Percentiles rank a stretch among this genome's conserved stretches.
phyloP scores from a whole-genome alignment of 1,139 yeast species.

The Kodamaea plutei region DNA sequence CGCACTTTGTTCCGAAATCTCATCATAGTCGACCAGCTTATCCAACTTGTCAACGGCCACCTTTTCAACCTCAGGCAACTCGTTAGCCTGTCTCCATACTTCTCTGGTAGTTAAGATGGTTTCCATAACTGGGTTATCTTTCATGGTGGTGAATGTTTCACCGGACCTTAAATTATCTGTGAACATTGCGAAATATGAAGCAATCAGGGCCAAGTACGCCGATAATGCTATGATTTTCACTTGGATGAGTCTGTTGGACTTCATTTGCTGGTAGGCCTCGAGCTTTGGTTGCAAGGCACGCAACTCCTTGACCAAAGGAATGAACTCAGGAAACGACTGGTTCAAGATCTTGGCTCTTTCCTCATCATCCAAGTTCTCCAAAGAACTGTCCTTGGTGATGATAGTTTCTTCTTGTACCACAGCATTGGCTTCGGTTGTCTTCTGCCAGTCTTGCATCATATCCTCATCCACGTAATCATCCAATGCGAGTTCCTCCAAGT shows the following conservation, averaged over 20 bases:
- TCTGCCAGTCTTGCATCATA: conserved; percentile 66
- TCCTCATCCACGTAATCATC: conserved; percentile 85
- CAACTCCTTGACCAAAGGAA: conserved; percentile 71
- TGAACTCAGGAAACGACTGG: conserved; percentile 77
- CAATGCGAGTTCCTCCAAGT: conserved; percentile 72
- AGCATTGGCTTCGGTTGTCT: conserved; percentile 33
- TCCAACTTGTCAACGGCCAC: conserved; percentile 2
- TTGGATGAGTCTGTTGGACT: conserved; percentile 31
- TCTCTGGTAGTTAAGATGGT: conserved; percentile 76
- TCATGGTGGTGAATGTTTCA: conserved; percentile 57
- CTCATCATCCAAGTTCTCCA: conserved; percentile 33
- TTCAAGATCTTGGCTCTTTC: conserved; percentile 48
- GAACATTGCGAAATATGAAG: conserved; percentile 73
- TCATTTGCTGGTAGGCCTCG: conserved; percentile 16
- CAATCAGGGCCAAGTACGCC: conserved; percentile 70
- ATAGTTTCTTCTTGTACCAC: conserved; percentile 15
- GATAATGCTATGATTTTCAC: conserved; percentile 67
- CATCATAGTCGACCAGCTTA: too few relatives aligned
- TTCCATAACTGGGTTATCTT: conserved; percentile 87
- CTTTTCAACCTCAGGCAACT: conserved; percentile 29
- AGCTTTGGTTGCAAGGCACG: conserved; percentile 43
- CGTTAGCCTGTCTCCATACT: conserved; percentile 81
- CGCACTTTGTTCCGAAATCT: conserved; percentile 17
- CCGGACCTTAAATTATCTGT: conserved; percentile 50
- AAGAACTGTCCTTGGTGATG: conserved; percentile 25